Conservation (phyloP, 140 eudicot genomes). For the Erigeron philadelphicus region DNA sequence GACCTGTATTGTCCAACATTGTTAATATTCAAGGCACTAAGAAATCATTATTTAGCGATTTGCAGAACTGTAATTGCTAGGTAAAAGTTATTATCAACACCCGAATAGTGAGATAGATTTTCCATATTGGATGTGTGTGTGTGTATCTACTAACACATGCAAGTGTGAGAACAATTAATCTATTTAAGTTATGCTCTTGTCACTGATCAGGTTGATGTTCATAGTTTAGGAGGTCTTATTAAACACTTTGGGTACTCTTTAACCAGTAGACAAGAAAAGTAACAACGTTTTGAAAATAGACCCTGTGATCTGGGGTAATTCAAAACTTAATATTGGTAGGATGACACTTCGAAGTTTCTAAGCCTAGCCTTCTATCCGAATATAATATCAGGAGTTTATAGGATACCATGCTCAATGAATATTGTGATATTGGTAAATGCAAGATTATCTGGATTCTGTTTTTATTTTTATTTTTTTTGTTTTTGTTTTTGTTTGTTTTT, state of each 20-base stretch:
- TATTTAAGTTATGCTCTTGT: neutral
- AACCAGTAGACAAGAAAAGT: neutral
- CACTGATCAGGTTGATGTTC: neutral
- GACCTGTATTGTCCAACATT: neutral
- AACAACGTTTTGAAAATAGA: neutral
- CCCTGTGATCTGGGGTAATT: neutral
- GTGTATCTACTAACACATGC: neutral
- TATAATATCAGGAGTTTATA: neutral
- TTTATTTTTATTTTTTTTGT: too few relatives aligned
- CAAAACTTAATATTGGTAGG: too few relatives aligned
- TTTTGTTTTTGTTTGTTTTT: too few relatives aligned
- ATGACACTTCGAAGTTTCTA: too few relatives aligned
- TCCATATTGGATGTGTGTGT: neutral
- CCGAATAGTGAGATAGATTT: neutral
- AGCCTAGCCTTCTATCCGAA: neutral
- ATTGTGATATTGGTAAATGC: neutral
- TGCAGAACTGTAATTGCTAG: neutral
- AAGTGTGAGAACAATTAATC: neutral
- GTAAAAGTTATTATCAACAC: neutral
- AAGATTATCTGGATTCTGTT: neutral
- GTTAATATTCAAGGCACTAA: neutral
- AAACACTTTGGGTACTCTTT: neutral
- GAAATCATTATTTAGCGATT: neutral
- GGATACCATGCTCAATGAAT: neutral
- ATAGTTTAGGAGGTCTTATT: neutral